Percentiles rank a stretch among this genome's conserved stretches.
phyloP scores from a whole-genome alignment of 2,329 filamentous ascomycete genomes.

The Cytospora mali region DNA sequence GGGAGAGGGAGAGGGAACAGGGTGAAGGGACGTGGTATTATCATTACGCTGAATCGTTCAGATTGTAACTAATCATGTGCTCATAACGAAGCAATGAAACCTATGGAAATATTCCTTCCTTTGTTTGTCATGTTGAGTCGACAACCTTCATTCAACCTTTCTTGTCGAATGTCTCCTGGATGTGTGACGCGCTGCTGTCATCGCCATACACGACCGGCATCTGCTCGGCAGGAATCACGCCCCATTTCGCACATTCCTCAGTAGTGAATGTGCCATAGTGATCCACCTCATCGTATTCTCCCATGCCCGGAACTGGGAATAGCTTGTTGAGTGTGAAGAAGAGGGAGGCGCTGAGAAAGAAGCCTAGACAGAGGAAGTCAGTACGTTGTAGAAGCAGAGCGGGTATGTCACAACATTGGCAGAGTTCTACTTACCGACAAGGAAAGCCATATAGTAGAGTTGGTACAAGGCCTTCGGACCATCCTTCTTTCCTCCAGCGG shows the following conservation, averaged over 20 bases:
- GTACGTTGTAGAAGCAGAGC: background rate
- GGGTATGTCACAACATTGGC: background rate
- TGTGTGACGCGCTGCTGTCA: conserved; percentile 13
- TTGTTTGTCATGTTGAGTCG: too few species aligned
- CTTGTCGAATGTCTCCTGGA: conserved; percentile 20
- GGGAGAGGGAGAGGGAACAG: background rate
- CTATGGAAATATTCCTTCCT: background rate
- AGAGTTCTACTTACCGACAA: conserved; percentile 40
- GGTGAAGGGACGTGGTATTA: background rate
- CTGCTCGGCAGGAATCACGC: conserved; percentile 15
- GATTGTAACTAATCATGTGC: background rate
- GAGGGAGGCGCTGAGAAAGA: conserved; percentile 40
- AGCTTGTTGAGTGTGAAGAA: conserved; percentile 40
- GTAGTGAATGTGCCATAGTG: conserved; percentile 48
- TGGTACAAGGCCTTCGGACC: conserved; percentile 44
- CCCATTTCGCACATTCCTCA: conserved; percentile 42
- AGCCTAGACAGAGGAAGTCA: conserved; percentile 34
- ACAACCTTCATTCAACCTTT: background rate
- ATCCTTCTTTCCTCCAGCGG: conserved; percentile 34
- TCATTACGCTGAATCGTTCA: background rate
- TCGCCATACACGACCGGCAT: conserved; percentile 8
- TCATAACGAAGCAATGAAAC: too few species aligned
- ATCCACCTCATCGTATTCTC: conserved; percentile 47
- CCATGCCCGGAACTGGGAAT: conserved; percentile 44
- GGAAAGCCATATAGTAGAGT: conserved; percentile 51